Evolutionary conservation across 2,329 filamentous ascomycete species (phyloP).

Genomic region (Ophiostoma sp.): DNA sequence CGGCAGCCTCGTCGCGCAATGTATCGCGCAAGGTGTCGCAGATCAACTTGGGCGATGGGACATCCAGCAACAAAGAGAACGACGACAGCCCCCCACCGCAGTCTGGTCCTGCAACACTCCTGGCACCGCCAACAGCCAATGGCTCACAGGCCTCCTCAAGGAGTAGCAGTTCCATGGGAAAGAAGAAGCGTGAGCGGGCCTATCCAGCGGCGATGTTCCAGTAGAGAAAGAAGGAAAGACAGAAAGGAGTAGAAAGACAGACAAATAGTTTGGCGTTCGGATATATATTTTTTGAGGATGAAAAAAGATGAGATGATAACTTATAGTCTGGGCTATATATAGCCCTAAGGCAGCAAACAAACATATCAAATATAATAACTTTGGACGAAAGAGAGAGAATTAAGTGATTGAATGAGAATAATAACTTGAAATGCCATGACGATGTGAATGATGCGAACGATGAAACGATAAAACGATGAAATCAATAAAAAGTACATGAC

Average conservation of each 20-base stretch:
- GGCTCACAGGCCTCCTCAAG: constrained; percentile 37
- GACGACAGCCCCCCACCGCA: neutral
- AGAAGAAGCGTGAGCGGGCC: constrained; percentile 56
- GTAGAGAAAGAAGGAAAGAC: constrained; percentile 31
- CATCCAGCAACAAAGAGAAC: neutral
- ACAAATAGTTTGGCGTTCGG: neutral
- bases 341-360: neutral
- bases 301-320: neutral
- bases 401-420: neutral
- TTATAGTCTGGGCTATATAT: neutral
- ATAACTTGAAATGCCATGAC: neutral
- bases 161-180: constrained; percentile 54
- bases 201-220: constrained; percentile 64
- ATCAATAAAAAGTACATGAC: neutral
- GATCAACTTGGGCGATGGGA: constrained; percentile 30
- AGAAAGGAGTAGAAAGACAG: neutral
- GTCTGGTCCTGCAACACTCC: neutral
- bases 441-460: neutral
- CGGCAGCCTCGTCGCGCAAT: constrained; percentile 26
- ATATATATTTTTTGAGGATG: neutral
- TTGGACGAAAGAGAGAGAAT: too few relatives aligned
- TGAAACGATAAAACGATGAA: neutral
- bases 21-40: constrained; percentile 23
- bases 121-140: constrained; percentile 9
- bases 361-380: too few relatives aligned